Evolutionary conservation across 805 yeast species (phyloP).

Genomic region (Candida nemodendra): DNA sequence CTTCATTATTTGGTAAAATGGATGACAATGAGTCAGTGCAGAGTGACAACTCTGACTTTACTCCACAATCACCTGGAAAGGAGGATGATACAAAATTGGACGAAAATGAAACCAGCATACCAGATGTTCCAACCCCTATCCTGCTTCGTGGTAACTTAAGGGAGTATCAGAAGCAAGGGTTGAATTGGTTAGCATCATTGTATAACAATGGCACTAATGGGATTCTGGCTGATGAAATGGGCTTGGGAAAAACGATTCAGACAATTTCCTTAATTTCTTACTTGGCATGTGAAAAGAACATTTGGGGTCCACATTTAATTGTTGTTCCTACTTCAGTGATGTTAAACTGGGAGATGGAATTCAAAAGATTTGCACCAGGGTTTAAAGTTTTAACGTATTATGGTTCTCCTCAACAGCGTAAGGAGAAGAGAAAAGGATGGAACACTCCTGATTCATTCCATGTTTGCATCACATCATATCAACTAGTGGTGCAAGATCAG

Average conservation of each 20-base stretch:
- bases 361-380: slow-evolving; percentile 97
- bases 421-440: slow-evolving; percentile 96
- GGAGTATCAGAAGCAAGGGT: slow-evolving; percentile 91
- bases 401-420: slow-evolving; percentile 96
- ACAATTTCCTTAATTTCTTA: slow-evolving; percentile 85
- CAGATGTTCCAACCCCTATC: slow-evolving; percentile 78
- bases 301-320: slow-evolving; percentile 98
- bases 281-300: slow-evolving; percentile 87
- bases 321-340: slow-evolving; percentile 97
- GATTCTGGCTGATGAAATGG: slow-evolving; percentile 98
- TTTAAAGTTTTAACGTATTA: slow-evolving; percentile 92
- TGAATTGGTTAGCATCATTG: slow-evolving; percentile 94
- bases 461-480: slow-evolving; percentile 95
- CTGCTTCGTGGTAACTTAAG: slow-evolving; percentile 79
- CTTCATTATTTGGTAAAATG: slow-evolving; percentile 36
- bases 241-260: slow-evolving; percentile 95
- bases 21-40: slow-evolving; percentile 38
- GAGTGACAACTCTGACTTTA: slow-evolving; percentile 28
- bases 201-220: slow-evolving; percentile 94
- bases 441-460: slow-evolving; percentile 94
- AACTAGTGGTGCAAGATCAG: slow-evolving; percentile 96
- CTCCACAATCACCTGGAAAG: slow-evolving; percentile 39
- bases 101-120: slow-evolving; percentile 35
- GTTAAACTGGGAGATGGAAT: slow-evolving; percentile 99
- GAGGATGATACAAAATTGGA: slow-evolving; percentile 16